A percentile compares a stretch with the other conserved stretches of the same genome.
phyloP scores from a whole-genome alignment of 2,329 filamentous ascomycete species.

The Parascedosporium putredinis region DNA sequence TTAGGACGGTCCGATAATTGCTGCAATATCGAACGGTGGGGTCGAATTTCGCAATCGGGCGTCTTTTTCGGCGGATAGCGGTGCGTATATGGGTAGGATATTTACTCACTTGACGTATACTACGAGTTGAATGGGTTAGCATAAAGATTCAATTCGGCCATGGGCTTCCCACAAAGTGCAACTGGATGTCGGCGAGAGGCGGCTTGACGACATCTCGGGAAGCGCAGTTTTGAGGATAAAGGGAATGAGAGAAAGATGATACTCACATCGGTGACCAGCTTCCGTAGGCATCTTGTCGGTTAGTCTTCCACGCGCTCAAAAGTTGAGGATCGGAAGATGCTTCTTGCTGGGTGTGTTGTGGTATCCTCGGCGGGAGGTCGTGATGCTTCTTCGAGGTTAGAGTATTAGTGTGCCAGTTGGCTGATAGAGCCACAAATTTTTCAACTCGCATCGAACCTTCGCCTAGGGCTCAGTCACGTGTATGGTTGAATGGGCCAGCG shows the following conservation, averaged over 20 bases:
- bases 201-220: too few relatives aligned
- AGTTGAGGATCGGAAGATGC: slow-evolving; percentile 17
- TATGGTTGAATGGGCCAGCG: not conserved
- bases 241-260: slow-evolving; percentile 9
- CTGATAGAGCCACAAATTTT: slow-evolving; percentile 9
- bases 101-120: slow-evolving; percentile 82
- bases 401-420: slow-evolving; percentile 9
- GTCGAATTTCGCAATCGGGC: slow-evolving; percentile 2
- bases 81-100: slow-evolving; percentile 1
- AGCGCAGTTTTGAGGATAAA: too few relatives aligned
- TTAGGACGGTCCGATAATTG: too few relatives aligned
- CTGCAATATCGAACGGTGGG: not conserved
- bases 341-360: slow-evolving; percentile 6
- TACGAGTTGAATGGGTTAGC: slow-evolving; percentile 33
- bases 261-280: slow-evolving; percentile 83
- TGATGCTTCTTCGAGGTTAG: slow-evolving; percentile 10
- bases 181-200: not conserved
- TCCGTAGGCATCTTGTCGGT: slow-evolving; percentile 72
- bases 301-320: slow-evolving; percentile 26
- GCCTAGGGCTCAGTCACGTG: slow-evolving; percentile 9
- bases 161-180: slow-evolving; percentile 7
- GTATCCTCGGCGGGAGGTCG: slow-evolving; percentile 8
- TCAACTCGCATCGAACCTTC: slow-evolving; percentile 3
- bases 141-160: slow-evolving; percentile 1
- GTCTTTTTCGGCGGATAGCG: slow-evolving; percentile 2